Percentiles rank a stretch among this genome's conserved stretches.
phyloP scores from a whole-genome alignment of 106 monocot species.

The Chionographis japonica region DNA sequence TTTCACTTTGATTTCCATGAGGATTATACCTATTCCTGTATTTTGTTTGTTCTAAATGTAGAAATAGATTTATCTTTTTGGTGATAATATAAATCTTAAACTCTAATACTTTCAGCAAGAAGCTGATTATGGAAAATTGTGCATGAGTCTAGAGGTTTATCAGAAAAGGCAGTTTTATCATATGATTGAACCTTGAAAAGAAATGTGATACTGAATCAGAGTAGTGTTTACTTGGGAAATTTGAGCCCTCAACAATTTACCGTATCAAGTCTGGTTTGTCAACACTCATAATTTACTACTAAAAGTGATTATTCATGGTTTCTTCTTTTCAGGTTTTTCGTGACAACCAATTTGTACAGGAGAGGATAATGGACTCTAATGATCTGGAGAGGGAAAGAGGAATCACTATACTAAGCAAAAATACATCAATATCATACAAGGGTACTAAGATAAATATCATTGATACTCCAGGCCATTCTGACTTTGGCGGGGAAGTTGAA shows the following conservation, averaged over 20 bases:
- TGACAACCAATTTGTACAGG: slow-evolving; percentile 89
- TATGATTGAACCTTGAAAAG: too few species aligned
- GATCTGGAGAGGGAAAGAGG: slow-evolving; percentile 94
- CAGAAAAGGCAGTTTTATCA: too few species aligned
- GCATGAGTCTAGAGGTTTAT: too few species aligned
- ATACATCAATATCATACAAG: slow-evolving; percentile 93
- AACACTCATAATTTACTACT: neutral
- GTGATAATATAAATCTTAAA: too few species aligned
- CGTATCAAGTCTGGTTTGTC: neutral
- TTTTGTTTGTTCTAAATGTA: too few species aligned
- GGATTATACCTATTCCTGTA: too few species aligned
- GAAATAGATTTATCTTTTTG: too few species aligned
- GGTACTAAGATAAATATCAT: slow-evolving; percentile 97
- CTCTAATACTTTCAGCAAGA: too few species aligned
- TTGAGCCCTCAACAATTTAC: neutral
- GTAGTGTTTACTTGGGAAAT: neutral
- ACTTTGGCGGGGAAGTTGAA: slow-evolving; percentile 99
- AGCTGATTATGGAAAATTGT: too few species aligned
- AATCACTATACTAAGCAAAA: slow-evolving; percentile 99
- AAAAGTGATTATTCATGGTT: neutral
- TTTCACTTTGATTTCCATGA: too few species aligned
- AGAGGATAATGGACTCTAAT: slow-evolving; percentile 99
- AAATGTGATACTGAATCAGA: too few species aligned
- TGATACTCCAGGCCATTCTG: slow-evolving; percentile 97
- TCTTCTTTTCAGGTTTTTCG: slow-evolving; percentile 81